Percentiles rank a stretch among this genome's conserved stretches.
These are phyloP conservation scores for Coemansia sp. DNA, from an alignment of 192 early-diverging fungal genomes.

Conservation along the genomic window DNA sequence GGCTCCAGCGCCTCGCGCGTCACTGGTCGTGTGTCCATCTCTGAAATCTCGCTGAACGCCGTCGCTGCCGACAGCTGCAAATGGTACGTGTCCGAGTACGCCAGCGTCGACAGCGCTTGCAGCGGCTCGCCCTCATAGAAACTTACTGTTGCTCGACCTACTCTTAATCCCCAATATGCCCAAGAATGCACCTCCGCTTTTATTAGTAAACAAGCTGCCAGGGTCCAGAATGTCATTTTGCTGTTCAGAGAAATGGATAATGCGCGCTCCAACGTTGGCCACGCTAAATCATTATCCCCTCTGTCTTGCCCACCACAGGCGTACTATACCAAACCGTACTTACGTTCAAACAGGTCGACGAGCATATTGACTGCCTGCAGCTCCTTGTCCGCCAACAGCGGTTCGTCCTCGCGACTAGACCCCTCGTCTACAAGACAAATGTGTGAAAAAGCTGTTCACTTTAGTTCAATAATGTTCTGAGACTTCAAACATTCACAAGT, in stretches of 20 bases:
- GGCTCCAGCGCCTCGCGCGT: conserved; percentile 76
- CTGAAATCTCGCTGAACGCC: conserved; percentile 88
- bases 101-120: conserved; percentile 76
- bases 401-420: conserved; percentile 42
- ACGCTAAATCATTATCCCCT: background rate
- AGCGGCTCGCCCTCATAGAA: conserved; percentile 83
- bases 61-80: conserved; percentile 83
- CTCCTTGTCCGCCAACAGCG: conserved; percentile 49
- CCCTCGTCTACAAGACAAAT: conserved; percentile 39
- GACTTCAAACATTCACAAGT: background rate
- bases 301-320: background rate
- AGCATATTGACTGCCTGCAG: conserved; percentile 51
- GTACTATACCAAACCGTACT: conserved; percentile 10
- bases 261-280: conserved; percentile 3
- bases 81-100: conserved; percentile 81
- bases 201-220: background rate
- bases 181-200: background rate
- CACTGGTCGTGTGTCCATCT: conserved; percentile 77
- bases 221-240: background rate
- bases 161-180: conserved; percentile 3
- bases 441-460: background rate
- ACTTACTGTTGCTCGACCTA: conserved; percentile 75
- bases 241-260: background rate
- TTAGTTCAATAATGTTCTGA: background rate
- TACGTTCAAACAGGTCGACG: conserved; percentile 54